Base-by-base conservation (phyloP, 768 basidiomycete species). In the Mycena maculata region DNA sequence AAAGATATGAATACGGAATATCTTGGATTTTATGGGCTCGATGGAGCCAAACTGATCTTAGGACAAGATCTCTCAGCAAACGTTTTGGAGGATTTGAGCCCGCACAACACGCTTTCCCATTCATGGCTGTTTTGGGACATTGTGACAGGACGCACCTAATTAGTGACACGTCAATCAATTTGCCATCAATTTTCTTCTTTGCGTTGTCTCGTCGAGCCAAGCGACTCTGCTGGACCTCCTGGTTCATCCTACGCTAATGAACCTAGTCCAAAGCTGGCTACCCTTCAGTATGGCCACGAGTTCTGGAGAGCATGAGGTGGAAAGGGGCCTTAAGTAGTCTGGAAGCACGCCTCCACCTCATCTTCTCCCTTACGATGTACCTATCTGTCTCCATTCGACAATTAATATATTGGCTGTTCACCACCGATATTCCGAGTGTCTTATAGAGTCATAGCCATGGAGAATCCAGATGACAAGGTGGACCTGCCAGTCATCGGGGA, bases 311-410 rank as follows among this genome's bases (percentile, higher is more conserved):
- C 7, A 16, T 42, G 12, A 11, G 25, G 23, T 7, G 27, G 18
- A 9, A 49, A 41, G n/a, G n/a, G 41, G 52, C 7, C n/a, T 62
- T 11, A 9, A 30, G 11, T n/a, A n/a, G n/a, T n/a, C 49, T 59
- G 9, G 53, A 55, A 54, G 53, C 28, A 4, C 47, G 49, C 33
- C n/a, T 68, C 13, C 67, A 68, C 15, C 62, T 68, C 13, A 47
- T 68, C 45, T 68, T 68, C 49, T 68, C 62, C 9, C 55, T 68
- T 27, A 36, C 45, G 47, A 27, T 63, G 1, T 68, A 52, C n/a
- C 67, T 68, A 8, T 56, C 55, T 4, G 30, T 68, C 11, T 41
- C 62, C 9, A 31, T 49, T 11, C 23, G 48, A 8, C 41, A 68
- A 25, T 27, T 63, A 33, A n/a, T 68, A 9, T 12, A 58, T 25